Evolutionary conservation across 2,329 filamentous ascomycete species (phyloP).

Genomic region (Pyrenochaeta sp.): DNA sequence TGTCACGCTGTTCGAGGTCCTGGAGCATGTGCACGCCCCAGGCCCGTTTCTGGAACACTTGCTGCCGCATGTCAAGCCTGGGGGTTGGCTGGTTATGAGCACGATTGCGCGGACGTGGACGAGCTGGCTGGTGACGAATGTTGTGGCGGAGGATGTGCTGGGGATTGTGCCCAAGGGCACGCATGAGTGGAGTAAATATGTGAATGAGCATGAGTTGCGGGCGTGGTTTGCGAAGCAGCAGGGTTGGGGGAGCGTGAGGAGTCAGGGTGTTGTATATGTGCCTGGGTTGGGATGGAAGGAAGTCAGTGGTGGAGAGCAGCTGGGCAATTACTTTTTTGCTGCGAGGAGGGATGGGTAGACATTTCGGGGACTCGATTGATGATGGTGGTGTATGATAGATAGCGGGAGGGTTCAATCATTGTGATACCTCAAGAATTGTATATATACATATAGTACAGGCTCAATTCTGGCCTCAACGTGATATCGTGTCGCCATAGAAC

Average conservation of each 20-base stretch:
- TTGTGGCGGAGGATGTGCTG: constrained; percentile 87
- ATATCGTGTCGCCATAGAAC: too few species aligned
- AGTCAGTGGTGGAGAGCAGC: constrained; percentile 79
- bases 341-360: constrained; percentile 63
- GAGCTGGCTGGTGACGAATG: constrained; percentile 90
- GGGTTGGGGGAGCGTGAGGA: constrained; percentile 58
- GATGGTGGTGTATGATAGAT: not conserved
- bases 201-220: constrained; percentile 81
- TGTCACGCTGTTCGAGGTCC: constrained; percentile 89
- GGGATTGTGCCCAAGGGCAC: constrained; percentile 90
- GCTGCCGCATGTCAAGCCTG: constrained; percentile 80
- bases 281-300: constrained; percentile 90
- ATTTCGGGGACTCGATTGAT: too few species aligned
- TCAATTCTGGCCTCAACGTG: too few species aligned
- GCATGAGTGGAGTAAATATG: constrained; percentile 96
- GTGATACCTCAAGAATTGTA: constrained; percentile 3
- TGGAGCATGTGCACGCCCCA: constrained; percentile 87
- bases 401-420: too few species aligned
- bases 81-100: constrained; percentile 90
- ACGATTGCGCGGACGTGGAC: constrained; percentile 91
- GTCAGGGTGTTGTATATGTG: constrained; percentile 87
- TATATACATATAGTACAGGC: constrained; percentile 10
- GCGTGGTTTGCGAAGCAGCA: constrained; percentile 53
- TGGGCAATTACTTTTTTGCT: constrained; percentile 96
- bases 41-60: constrained; percentile 75